phyloP scores from a whole-genome alignment of 306 rosid species.

The Citrullus amarus region DNA sequence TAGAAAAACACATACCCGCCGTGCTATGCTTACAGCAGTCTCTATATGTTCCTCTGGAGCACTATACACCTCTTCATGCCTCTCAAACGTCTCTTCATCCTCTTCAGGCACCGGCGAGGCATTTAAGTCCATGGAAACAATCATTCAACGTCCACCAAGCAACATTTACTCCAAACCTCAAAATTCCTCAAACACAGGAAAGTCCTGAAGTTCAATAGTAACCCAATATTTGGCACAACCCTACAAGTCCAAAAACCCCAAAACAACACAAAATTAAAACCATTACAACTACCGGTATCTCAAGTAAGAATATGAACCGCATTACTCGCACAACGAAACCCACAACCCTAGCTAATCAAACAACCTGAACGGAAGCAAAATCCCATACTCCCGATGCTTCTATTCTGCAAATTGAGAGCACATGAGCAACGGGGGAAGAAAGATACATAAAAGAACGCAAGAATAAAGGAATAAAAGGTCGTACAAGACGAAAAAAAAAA shows the following conservation, averaged over 20 bases:
- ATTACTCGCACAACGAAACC: constrained; percentile 9
- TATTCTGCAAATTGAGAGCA: constrained; percentile 12
- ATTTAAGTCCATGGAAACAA: constrained; percentile 94
- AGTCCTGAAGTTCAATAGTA: neutral
- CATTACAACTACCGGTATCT: neutral
- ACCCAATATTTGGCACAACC: neutral
- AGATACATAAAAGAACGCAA: neutral
- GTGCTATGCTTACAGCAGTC: constrained; percentile 67
- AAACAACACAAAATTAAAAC: constrained; percentile 1
- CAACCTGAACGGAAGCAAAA: constrained; percentile 15
- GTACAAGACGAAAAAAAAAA: neutral
- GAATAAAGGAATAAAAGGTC: neutral
- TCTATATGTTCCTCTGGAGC: constrained; percentile 72
- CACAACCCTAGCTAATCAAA: constrained; percentile 15
- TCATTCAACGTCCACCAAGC: constrained; percentile 55
- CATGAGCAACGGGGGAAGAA: neutral
- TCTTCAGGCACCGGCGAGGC: constrained; percentile 95
- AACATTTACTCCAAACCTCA: constrained; percentile 28
- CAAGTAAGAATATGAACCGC: neutral
- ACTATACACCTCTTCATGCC: constrained; percentile 36
- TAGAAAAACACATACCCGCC: constrained; percentile 50
- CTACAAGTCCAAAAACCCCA: neutral
- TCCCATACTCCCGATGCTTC: constrained; percentile 1
- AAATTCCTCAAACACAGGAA: constrained; percentile 8
- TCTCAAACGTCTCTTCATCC: constrained; percentile 68